phyloP scores from a whole-genome alignment of 108 stramenopile species.

The Nitzschia sp. region DNA sequence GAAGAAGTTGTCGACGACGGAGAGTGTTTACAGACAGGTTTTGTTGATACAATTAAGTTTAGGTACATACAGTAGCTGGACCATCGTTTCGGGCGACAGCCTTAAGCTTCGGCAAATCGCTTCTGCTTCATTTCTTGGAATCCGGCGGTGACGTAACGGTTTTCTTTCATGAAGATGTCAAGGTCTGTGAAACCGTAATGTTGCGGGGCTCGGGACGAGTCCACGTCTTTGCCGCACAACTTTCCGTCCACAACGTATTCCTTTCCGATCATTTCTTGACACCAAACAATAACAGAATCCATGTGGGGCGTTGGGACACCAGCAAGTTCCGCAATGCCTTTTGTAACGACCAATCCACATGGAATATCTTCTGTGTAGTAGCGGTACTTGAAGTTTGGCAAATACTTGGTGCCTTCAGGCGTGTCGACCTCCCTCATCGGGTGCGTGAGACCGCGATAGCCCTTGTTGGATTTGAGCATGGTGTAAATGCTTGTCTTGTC shows the following conservation, averaged over 20 bases:
- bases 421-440: conserved; percentile 43
- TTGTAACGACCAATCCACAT: conserved; percentile 54
- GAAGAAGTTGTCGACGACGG: too few species aligned
- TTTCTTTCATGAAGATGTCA: conserved; percentile 49
- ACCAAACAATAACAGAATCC: conserved; percentile 61
- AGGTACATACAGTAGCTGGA: too few species aligned
- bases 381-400: conserved; percentile 61
- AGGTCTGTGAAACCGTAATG: conserved; percentile 49
- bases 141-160: conserved; percentile 36
- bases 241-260: conserved; percentile 54
- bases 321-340: conserved; percentile 60
- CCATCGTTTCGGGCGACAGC: too few species aligned
- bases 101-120: too few species aligned
- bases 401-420: conserved; percentile 35
- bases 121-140: too few species aligned
- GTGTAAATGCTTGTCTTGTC: conserved; percentile 57
- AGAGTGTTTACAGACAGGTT: too few species aligned
- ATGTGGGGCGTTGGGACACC: conserved; percentile 58
- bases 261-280: conserved; percentile 54
- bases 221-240: conserved; percentile 44
- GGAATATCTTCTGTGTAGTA: conserved; percentile 69
- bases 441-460: conserved; percentile 56
- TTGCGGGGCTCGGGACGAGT: conserved; percentile 46
- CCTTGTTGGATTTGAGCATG: conserved; percentile 56
- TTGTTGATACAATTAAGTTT: too few species aligned